Evolutionary conservation across 2,329 filamentous ascomycete species (phyloP), one percentile per base, ranked within the genome.

Genomic region (Cladosporium austrohemisphaericum): DNA sequence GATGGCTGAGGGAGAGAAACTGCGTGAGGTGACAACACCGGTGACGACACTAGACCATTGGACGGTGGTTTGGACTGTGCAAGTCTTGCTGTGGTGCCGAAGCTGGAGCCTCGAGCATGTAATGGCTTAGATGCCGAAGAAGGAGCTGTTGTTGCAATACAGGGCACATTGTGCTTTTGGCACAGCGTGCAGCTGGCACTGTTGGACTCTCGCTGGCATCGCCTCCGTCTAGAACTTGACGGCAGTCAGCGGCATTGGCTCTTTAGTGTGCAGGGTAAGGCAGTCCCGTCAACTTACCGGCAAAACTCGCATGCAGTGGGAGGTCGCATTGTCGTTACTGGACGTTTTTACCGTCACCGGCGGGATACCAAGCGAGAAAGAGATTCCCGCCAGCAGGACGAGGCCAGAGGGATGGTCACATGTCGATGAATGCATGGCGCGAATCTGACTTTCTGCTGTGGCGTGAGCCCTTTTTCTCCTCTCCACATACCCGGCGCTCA

Each of bases 251-350:
- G 35, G 20, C 35, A 37, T 19, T 22, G 18, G 16, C 8, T 20
- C 35, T 8, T 19, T 23, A 26, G 4, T 13, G 18, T n/a, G n/a
- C n/a, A n/a, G 10, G 33, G 33, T 8, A 36, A 13, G 28, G 33
- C 33, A 16, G 5, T 36, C 16, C 22, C n/a, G 9, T 9, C 6
- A 14, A 28, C 43, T 46, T 14, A 46, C 43, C 44, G 44, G 31
- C 44, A 47, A 18, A 47, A 47, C 25, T 47, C 44, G 44, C 44
- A 47, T 10, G 44, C 44, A 47, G 44, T 47, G 3, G 33, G 44
- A 14, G 44, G 44, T n/a, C 44, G 44, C 44, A 47, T 47, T 23
- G 32, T n/a, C n/a, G n/a, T n/a, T n/a, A n/a, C 44, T 29, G 26
- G 18, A 29, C 23, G 19, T 32, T 25, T 25, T 11, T 33, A 36